These are phyloP conservation scores for Colletotrichum destructivum DNA, from an alignment of 2,329 filamentous ascomycete genomes.

Conservation along the genomic window DNA sequence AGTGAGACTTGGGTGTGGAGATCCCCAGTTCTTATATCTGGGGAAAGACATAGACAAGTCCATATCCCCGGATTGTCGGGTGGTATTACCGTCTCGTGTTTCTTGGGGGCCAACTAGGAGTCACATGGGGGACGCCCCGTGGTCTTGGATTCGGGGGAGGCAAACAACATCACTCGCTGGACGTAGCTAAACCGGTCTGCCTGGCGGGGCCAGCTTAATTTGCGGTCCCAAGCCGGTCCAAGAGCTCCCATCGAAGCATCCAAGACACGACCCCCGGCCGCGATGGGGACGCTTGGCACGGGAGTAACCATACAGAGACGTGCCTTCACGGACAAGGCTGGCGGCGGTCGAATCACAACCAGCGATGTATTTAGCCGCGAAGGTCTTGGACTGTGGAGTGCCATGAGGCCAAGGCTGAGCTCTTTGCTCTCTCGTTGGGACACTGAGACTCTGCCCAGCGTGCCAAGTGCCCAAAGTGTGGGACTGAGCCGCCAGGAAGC, in stretches of 20 bases:
- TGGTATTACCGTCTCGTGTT: not conserved
- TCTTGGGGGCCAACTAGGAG: not conserved
- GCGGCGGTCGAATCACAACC: not conserved
- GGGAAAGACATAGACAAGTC: not conserved
- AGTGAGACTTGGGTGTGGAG: not conserved
- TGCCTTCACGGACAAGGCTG: conserved; percentile 14
- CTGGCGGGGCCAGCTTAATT: not conserved
- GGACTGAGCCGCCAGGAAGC: not conserved
- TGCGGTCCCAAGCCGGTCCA: conserved; percentile 9
- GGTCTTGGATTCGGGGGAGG: not conserved
- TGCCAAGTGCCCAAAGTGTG: conserved; percentile 21
- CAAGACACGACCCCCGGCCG: conserved; percentile 4
- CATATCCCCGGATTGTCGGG: conserved; percentile 14
- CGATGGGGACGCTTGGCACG: not conserved
- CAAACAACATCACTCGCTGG: not conserved
- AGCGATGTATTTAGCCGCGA: conserved; percentile 8
- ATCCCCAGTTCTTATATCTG: conserved; percentile 21
- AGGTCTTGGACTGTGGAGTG: conserved; percentile 32
- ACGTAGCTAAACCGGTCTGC: not conserved
- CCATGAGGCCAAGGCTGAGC: conserved; percentile 31
- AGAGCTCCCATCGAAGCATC: not conserved
- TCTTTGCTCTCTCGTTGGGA: conserved; percentile 14
- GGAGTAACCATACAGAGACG: conserved; percentile 21
- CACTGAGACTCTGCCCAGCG: conserved; percentile 27
- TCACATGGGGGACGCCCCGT: conserved; percentile 1